Evolutionary conservation across 192 early-diverging fungal species (phyloP), one percentile per base, ranked within the genome.

Genomic region (Gorgonomyces haynaldii): DNA sequence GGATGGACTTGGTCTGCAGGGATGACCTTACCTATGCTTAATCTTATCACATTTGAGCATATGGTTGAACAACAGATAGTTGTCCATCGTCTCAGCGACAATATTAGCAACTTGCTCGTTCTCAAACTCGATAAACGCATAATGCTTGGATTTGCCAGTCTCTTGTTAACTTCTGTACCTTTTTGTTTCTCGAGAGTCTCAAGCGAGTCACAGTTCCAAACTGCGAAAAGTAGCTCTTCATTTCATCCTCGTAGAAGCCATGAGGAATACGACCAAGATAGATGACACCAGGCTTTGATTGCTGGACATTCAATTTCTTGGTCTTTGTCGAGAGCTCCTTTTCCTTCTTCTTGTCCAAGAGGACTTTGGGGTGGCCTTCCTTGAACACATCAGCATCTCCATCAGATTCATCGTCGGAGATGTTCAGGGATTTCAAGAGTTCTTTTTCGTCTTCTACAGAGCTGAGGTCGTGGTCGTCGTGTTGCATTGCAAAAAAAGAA

Each of bases 11-110:
- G 65, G 10, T 84, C 75, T n/a, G 50, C 20, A 4, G 79, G 74
- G 21, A 62, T 29, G 9, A 37, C 21, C 21, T 46, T 24, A 27
- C 29, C 24, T 31, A 19, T 49, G 10, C 20, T 39, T 27, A 19
- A 27, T 15, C 16, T 59, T 25, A 62, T 65, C 69, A 76, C 89
- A 92, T 60, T 82, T 76, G 25, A 96, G 68, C 17, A 87, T 41
- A 37, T 79, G 82, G 42, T 80, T 82, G 47, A 74, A 86, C 53
- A 96, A 56, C 49, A 91, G 49, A 57, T 96, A 96, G 74, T 91
- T 90, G 68, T 98, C 52, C 95, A 98, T 98, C 9, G 95, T 98
- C 16, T 89, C 82, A 8, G 88, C 89, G 2, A 91, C 95, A 43
- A 96, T 89, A 38, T 74, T 44, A 13, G 95, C 95, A 9, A 89